Conservation (phyloP, 306 rosid genomes). For the Purshia tridentata region DNA sequence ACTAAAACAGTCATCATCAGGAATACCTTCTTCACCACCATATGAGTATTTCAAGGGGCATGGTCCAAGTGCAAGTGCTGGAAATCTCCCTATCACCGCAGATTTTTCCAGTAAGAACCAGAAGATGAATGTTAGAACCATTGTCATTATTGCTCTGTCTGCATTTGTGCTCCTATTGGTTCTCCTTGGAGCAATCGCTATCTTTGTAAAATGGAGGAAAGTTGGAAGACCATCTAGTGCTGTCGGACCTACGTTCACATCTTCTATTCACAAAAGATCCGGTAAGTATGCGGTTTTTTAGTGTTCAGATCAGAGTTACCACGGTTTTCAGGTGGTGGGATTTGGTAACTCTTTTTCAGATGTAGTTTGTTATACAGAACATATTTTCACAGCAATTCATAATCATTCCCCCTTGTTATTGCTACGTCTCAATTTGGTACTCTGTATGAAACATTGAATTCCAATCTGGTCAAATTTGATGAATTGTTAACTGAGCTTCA, state of each 20-base stretch:
- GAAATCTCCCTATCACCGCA: slow-evolving; percentile 63
- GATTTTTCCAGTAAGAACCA: slow-evolving; percentile 45
- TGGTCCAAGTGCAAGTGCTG: slow-evolving; percentile 48
- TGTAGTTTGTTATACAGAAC: not conserved
- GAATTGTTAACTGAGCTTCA: not conserved
- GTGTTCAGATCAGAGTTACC: slow-evolving; percentile 5
- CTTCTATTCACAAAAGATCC: slow-evolving; percentile 68
- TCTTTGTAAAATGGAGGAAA: slow-evolving; percentile 69
- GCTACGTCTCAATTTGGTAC: slow-evolving; percentile 1
- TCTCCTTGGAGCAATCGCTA: slow-evolving; percentile 55
- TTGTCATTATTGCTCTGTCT: slow-evolving; percentile 65
- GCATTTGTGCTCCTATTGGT: slow-evolving; percentile 69
- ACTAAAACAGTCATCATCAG: slow-evolving; percentile 52
- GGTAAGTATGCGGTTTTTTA: slow-evolving; percentile 45
- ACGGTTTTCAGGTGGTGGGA: not conserved
- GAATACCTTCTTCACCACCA: slow-evolving; percentile 64
- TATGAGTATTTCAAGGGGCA: slow-evolving; percentile 41
- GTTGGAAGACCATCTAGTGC: slow-evolving; percentile 64
- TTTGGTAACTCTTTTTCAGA: not conserved
- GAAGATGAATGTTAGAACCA: slow-evolving; percentile 57
- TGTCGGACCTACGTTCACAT: slow-evolving; percentile 53
- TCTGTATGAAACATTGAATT: not conserved
- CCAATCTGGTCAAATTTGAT: slow-evolving; percentile 1
- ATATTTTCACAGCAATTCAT: not conserved
- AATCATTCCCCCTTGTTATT: not conserved